Evolutionary conservation across 768 basidiomycete genomes (phyloP), one percentile per base, ranked within the genome.

Genomic region (Lentinula detonsa): DNA sequence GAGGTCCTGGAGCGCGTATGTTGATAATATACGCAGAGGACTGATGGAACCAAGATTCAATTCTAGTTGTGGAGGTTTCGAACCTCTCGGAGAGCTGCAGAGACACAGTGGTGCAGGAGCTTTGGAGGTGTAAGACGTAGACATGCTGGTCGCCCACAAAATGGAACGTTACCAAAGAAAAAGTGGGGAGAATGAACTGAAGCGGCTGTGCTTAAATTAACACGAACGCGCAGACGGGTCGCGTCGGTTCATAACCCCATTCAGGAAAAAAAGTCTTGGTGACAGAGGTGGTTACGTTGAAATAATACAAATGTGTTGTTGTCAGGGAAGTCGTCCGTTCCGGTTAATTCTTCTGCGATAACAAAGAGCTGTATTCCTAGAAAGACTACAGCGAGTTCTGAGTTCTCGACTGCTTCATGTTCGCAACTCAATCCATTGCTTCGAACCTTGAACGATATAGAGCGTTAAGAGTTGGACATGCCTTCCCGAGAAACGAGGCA

Each of bases 71-170:
- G 55, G 55, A 56, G 55, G 39, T 9, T 33, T 56, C 16, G 55
- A 43, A 28, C 39, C 39, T 21, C 23, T 56, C 8, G 37, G 7
- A n/a, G 39, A 56, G 9, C 35, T 40, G 3, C 53, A 21, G 16
- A 39, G 16, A 13, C 18, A 37, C 34, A 21, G n/a, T 8, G 34
- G 53, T 18, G 8, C 15, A 40, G 55, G 40, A 18, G 55, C 13
- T 13, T 56, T 40, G 21, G 40, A 23, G 13, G 31, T 23, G 18
- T 42, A 28, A 18, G 40, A 56, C 28, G 55, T 33, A 33, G 55
- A 43, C 55, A 56, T 56, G 55, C 40, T 56, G 39, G n/a, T 48
- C 46, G 46, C 21, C 53, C 53, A 54, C 53, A 35, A 13, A 54
- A 7, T 21, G 10, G 39, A 31, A 40, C 35, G 53, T 51, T 16